A percentile compares a stretch with the other conserved stretches of the same genome.
Conservation (phyloP, 2,329 filamentous ascomycete species). For the Pseudogymnoascus sp. region DNA sequence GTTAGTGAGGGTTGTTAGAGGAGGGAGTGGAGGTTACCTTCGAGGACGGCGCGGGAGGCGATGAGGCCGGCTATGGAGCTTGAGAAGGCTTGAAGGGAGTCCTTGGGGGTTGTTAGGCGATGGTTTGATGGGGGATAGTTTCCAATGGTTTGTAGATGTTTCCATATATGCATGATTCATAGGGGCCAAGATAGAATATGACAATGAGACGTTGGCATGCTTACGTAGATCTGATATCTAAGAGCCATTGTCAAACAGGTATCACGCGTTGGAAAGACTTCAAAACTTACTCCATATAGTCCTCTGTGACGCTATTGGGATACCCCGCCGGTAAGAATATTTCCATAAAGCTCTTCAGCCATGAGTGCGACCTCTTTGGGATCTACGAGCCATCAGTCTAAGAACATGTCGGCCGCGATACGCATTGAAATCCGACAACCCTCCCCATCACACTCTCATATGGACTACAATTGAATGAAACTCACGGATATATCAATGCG, state of each 20-base stretch:
- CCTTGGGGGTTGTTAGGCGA: constrained; percentile 26
- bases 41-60: constrained; percentile 57
- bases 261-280: constrained; percentile 2
- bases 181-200: background rate
- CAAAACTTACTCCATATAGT: constrained; percentile 53
- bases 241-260: constrained; percentile 9
- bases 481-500: background rate
- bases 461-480: background rate
- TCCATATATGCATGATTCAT: background rate
- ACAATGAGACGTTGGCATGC: constrained; percentile 18
- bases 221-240: constrained; percentile 61
- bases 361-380: background rate
- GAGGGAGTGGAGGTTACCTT: constrained; percentile 38
- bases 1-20: constrained; percentile 5
- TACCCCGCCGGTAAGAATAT: constrained; percentile 62
- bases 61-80: constrained; percentile 57
- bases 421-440: background rate
- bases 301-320: constrained; percentile 60
- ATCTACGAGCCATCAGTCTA: background rate
- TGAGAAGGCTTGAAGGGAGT: constrained; percentile 57
- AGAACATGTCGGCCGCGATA: no score
- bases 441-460: background rate
- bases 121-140: background rate
- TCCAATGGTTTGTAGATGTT: background rate
- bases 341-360: constrained; percentile 35